Evolutionary conservation across 2,329 filamentous ascomycete species (phyloP), one percentile per base, ranked within the genome.

Genomic region (Intubia oerlemansii): DNA sequence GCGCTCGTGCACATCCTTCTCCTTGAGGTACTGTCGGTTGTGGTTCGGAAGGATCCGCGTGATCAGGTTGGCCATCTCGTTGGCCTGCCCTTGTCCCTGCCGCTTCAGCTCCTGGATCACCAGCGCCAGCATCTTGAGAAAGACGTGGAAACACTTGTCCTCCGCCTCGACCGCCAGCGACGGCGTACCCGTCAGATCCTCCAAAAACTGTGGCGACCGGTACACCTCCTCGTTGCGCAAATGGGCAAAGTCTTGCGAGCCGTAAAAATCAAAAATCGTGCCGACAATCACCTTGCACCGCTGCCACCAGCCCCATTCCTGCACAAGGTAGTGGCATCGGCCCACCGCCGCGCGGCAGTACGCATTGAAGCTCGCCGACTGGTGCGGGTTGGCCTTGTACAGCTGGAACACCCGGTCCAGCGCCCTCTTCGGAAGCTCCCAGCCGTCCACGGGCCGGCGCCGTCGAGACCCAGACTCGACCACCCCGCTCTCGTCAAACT

Each of bases 261-360:
- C 68, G 38, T 75, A 76, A 41, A 74, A 75, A 44, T 76, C 69
- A 36, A 75, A 76, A 3, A 76, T 59, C 2, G 59, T 52, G 2
- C 68, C 66, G 18, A 74, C 50, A 10, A 74, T 54, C 9, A 55
- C 50, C 26, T 59, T 62, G 38, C 60, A 65, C 34, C 53, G 63
- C 21, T 53, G 53, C 71, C 71, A 76, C 71, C 71, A 76, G 4
- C 66, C 66, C 71, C 71, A 77, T 43, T 68, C 60, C 32, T 60
- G 52, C 26, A 73, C 62, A 8, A 75, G 54, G 41, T 63, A 62
- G 40, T 74, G 60, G 35, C 70, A 76, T 17, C 71, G 61, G 12
- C 56, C 54, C 18, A 74, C 48, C 5, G 71, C 42, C 5, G 64
- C 59, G 12, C 62, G 57, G 34, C 64, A 70, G 39, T 76, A 76